Evolutionary conservation across 371 early-diverging fungal genomes (phyloP).

Genomic region (Apophysomyces trapeziformis): DNA sequence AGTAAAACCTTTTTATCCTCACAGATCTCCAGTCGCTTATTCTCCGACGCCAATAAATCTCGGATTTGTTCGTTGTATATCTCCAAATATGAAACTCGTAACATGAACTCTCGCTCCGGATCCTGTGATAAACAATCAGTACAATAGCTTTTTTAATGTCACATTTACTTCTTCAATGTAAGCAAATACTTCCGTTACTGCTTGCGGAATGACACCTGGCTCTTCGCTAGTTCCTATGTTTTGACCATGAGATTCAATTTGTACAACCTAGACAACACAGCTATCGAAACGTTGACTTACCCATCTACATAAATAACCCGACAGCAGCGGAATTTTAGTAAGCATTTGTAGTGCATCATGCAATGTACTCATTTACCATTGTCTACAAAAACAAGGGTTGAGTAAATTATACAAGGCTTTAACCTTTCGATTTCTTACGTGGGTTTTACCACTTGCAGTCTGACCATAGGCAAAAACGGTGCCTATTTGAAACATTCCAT

Average conservation of each 20-base stretch:
- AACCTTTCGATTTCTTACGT: constrained; percentile 39
- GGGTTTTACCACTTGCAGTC: constrained; percentile 97
- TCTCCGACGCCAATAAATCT: constrained; percentile 86
- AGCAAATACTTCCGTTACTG: constrained; percentile 60
- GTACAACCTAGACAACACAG: constrained; percentile 3
- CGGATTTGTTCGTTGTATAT: constrained; percentile 97
- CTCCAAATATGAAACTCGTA: constrained; percentile 95
- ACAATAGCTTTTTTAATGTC: not conserved
- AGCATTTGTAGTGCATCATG: not conserved
- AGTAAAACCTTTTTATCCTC: constrained; percentile 68
- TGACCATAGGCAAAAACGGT: constrained; percentile 97
- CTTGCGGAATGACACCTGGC: constrained; percentile 61
- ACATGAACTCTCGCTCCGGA: constrained; percentile 73
- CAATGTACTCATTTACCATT: constrained; percentile 10
- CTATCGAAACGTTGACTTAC: constrained; percentile 20
- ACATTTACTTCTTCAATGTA: constrained; percentile 53
- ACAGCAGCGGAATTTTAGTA: not conserved
- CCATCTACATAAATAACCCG: constrained; percentile 21
- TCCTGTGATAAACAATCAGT: constrained; percentile 25
- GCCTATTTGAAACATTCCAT: constrained; percentile 37
- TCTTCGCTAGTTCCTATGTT: constrained; percentile 55
- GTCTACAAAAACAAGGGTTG: constrained; percentile 8
- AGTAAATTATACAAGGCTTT: not conserved
- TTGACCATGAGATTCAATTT: not conserved
- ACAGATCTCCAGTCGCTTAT: constrained; percentile 79